Conservation (phyloP, 371 early-diverging fungal genomes). For the Globomyces sp. region DNA sequence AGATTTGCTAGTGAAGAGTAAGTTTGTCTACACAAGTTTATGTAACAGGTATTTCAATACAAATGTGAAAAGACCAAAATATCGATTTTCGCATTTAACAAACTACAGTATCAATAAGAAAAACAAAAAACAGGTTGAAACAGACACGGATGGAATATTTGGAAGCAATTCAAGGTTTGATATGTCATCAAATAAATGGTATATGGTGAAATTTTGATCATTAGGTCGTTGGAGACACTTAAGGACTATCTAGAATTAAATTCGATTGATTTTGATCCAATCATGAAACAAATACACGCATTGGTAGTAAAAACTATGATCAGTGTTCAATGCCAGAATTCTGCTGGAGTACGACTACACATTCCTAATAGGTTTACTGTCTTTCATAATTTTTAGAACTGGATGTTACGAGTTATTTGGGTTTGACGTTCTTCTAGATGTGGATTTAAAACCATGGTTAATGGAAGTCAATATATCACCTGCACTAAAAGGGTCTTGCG, state of each 20-base stretch:
- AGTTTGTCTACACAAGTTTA: too few relatives aligned
- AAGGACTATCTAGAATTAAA: conserved; percentile 27
- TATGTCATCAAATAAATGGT: conserved; percentile 30
- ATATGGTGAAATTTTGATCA: neutral
- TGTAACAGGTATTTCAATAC: conserved; percentile 16
- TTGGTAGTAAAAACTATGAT: conserved; percentile 36
- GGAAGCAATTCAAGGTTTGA: conserved; percentile 19
- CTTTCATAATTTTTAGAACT: conserved; percentile 8
- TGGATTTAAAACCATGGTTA: conserved; percentile 44
- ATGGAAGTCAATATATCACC: conserved; percentile 51
- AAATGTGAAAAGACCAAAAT: conserved; percentile 18
- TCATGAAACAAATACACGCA: conserved; percentile 26
- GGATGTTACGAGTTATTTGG: conserved; percentile 46
- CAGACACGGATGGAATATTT: neutral
- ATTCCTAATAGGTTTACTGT: conserved; percentile 21
- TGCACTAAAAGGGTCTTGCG: conserved; percentile 38
- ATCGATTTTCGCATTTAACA: conserved; percentile 38
- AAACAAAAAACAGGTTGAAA: conserved; percentile 1
- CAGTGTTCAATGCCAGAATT: conserved; percentile 28
- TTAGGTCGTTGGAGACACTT: conserved; percentile 29
- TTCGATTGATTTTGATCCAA: conserved; percentile 26
- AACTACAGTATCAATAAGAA: conserved; percentile 40
- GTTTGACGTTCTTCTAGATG: conserved; percentile 45
- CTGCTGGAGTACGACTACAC: conserved; percentile 29
- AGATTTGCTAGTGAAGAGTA: conserved; percentile 42